phyloP scores from a whole-genome alignment of 306 rosid species.

The Cicer chorassanicum region DNA sequence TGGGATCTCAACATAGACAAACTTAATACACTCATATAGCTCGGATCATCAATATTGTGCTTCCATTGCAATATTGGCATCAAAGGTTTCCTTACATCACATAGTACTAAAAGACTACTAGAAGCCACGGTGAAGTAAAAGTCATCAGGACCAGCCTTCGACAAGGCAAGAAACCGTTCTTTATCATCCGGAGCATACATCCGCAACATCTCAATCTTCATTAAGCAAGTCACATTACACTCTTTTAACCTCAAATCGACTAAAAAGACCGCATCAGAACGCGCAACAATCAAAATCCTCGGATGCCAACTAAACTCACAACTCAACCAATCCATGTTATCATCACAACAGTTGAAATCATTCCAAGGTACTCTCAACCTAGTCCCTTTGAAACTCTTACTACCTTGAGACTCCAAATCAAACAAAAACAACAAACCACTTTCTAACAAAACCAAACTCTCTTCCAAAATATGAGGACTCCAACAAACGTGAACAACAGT shows the following conservation, averaged over 20 bases:
- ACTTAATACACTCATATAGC: slow-evolving; percentile 51
- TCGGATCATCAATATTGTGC: slow-evolving; percentile 62
- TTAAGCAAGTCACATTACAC: slow-evolving; percentile 53
- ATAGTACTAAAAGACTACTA: slow-evolving; percentile 57
- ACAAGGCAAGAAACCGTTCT: slow-evolving; percentile 61
- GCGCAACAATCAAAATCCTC: slow-evolving; percentile 60
- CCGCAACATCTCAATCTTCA: slow-evolving; percentile 58
- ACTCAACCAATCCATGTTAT: slow-evolving; percentile 57
- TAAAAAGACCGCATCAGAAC: slow-evolving; percentile 66
- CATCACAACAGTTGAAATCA: slow-evolving; percentile 33
- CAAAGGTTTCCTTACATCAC: slow-evolving; percentile 70
- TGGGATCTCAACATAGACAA: slow-evolving; percentile 70
- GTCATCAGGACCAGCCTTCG: slow-evolving; percentile 55
- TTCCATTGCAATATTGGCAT: slow-evolving; percentile 68
- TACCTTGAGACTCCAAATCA: slow-evolving; percentile 55
- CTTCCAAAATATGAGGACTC: slow-evolving; percentile 66
- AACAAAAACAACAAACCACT: slow-evolving; percentile 67
- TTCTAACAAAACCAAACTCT: slow-evolving; percentile 61
- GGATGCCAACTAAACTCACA: slow-evolving; percentile 84
- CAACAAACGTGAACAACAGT: slow-evolving; percentile 67
- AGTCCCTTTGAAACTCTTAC: slow-evolving; percentile 51
- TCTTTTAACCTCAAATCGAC: slow-evolving; percentile 61
- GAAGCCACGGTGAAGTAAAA: slow-evolving; percentile 66
- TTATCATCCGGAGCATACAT: slow-evolving; percentile 49
- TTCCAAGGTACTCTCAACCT: slow-evolving; percentile 60